Percentiles rank a stretch among this genome's conserved stretches.
Evolutionary conservation across 176 grass and related monocot genomes (phyloP).

Genomic region (Neostapfia colusana): DNA sequence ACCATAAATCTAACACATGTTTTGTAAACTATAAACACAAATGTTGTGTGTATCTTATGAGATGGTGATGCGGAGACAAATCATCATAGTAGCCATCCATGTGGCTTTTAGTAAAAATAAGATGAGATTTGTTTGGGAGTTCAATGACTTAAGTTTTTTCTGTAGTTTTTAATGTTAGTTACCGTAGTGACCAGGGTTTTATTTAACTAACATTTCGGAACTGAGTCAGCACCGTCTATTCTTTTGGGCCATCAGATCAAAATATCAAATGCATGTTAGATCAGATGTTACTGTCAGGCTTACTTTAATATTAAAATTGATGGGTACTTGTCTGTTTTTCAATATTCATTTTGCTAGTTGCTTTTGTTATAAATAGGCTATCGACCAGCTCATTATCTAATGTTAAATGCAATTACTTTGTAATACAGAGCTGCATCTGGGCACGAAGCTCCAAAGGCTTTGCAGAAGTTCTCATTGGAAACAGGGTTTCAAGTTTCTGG

Average conservation of each 20-base stretch:
- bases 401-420: constrained; percentile 31
- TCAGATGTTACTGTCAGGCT: neutral
- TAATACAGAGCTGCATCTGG: constrained; percentile 76
- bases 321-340: neutral
- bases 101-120: neutral
- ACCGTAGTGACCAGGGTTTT: neutral
- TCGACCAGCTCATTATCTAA: constrained; percentile 5
- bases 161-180: neutral
- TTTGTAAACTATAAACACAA: neutral
- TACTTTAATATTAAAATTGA: constrained; percentile 14
- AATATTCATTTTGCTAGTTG: constrained; percentile 29
- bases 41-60: neutral
- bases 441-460: constrained; percentile 60
- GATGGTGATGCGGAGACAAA: neutral
- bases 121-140: neutral
- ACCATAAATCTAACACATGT: neutral
- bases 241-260: constrained; percentile 10
- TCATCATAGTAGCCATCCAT: neutral
- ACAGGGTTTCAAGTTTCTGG: constrained; percentile 82
- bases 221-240: constrained; percentile 17
- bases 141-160: constrained; percentile 4
- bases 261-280: constrained; percentile 1
- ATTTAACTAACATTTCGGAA: constrained; percentile 28
- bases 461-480: constrained; percentile 65
- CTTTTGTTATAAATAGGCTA: constrained; percentile 6